Evolutionary conservation across 2,329 filamentous ascomycete genomes (phyloP).

Genomic region (Penicillium sp.): DNA sequence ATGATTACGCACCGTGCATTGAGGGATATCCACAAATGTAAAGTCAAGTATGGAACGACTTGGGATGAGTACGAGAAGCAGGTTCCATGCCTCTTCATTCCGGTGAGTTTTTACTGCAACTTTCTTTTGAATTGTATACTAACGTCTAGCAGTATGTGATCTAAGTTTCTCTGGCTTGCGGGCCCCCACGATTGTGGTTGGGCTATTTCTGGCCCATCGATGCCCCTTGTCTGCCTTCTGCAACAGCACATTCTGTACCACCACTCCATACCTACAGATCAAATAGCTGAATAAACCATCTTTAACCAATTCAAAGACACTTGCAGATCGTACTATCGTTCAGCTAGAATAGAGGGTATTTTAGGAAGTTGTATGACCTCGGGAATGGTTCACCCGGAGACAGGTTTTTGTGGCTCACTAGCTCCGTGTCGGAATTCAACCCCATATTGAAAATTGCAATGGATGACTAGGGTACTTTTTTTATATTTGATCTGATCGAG

Average conservation of each 20-base stretch:
- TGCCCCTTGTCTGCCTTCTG: background rate
- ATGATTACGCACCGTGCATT: constrained; percentile 78
- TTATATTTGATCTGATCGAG: background rate
- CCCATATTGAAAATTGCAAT: background rate
- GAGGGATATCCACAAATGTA: constrained; percentile 72
- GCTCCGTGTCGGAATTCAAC: background rate
- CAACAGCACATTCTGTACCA: background rate
- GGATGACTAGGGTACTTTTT: background rate
- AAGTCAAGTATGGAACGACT: constrained; percentile 72
- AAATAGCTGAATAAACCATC: background rate
- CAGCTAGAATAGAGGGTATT: background rate
- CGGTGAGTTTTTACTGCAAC: constrained; percentile 45
- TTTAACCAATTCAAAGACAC: background rate
- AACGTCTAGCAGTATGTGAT: constrained; percentile 9
- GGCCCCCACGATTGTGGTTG: background rate
- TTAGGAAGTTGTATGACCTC: background rate
- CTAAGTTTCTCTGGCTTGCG: background rate
- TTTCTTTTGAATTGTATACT: background rate
- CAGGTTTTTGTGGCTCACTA: background rate
- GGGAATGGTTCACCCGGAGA: background rate
- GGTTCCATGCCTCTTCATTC: constrained; percentile 82
- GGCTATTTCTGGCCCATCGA: background rate
- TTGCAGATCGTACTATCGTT: background rate
- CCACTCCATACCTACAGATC: background rate
- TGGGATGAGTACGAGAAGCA: constrained; percentile 76